These are phyloP conservation scores for Pseudopediastrum boryanum DNA, from an alignment of 139 green algal genomes.

Conservation along the genomic window DNA sequence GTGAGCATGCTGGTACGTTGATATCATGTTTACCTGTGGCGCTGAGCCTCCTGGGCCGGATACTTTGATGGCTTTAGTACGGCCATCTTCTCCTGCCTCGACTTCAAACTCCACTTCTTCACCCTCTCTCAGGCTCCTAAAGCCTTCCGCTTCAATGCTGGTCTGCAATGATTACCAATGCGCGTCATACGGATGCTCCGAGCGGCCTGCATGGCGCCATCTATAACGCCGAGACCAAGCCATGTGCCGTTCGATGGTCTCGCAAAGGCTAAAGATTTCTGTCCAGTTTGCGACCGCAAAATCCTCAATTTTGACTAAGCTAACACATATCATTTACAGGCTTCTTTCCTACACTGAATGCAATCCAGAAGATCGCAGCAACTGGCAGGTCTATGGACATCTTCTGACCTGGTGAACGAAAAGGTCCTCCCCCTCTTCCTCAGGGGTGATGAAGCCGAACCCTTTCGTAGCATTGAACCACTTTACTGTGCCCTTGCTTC, in stretches of 20 bases:
- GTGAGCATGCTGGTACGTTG: background rate
- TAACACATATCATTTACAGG: too few relatives aligned
- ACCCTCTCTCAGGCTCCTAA: conserved; percentile 87
- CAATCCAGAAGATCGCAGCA: too few relatives aligned
- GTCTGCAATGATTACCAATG: conserved; percentile 68
- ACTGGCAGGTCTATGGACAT: too few relatives aligned
- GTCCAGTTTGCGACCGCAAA: too few relatives aligned
- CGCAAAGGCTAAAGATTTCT: too few relatives aligned
- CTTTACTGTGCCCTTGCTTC: conserved; percentile 70
- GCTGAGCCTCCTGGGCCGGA: conserved; percentile 81
- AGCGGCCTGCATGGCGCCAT: too few relatives aligned
- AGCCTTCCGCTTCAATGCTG: conserved; percentile 92
- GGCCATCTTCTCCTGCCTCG: conserved; percentile 82
- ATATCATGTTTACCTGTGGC: conserved; percentile 61
- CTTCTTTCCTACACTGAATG: too few relatives aligned
- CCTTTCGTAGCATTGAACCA: conserved; percentile 97
- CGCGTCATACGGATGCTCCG: too few relatives aligned
- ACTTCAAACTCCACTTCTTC: conserved; percentile 94
- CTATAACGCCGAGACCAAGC: too few relatives aligned
- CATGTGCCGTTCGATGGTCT: too few relatives aligned
- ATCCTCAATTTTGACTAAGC: too few relatives aligned
- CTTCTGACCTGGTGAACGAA: conserved; percentile 96
- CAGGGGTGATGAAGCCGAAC: conserved; percentile 92
- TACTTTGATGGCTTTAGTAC: conserved; percentile 91
- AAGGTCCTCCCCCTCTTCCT: conserved; percentile 85